phyloP scores from a whole-genome alignment of 1,139 yeast genomes.

The Yamadazyma buinensis region DNA sequence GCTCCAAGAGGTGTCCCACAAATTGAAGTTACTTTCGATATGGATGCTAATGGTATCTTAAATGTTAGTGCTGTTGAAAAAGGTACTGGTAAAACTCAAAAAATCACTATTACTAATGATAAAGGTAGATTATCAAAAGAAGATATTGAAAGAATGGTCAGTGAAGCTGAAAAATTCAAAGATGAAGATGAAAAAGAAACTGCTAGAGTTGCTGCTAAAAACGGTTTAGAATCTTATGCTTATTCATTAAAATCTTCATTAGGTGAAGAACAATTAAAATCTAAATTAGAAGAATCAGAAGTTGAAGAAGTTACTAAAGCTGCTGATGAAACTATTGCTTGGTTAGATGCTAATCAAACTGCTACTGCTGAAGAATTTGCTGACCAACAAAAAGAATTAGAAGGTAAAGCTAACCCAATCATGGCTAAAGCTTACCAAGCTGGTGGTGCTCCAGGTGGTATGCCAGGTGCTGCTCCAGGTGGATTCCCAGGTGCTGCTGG shows the following conservation, averaged over 20 bases:
- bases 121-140: slow-evolving; percentile 52
- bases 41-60: slow-evolving; percentile 99
- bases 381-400: slow-evolving; percentile 92
- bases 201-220: slow-evolving; percentile 58
- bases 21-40: slow-evolving; percentile 98
- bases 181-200: slow-evolving; percentile 50
- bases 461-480: slow-evolving; percentile 61
- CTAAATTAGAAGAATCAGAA: slow-evolving; percentile 79
- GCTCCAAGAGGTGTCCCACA: slow-evolving; percentile 99
- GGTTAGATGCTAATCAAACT: slow-evolving; percentile 87
- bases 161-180: slow-evolving; percentile 49
- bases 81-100: slow-evolving; percentile 77
- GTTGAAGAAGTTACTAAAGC: slow-evolving; percentile 76
- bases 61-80: slow-evolving; percentile 92
- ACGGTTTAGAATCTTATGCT: slow-evolving; percentile 88
- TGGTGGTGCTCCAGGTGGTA: slow-evolving; percentile 54
- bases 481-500: slow-evolving; percentile 67
- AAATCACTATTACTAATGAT: slow-evolving; percentile 48
- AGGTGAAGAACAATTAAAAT: slow-evolving; percentile 75
- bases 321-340: slow-evolving; percentile 78
- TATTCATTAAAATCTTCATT: slow-evolving; percentile 84
- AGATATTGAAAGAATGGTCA: slow-evolving; percentile 50
- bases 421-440: slow-evolving; percentile 87
- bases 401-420: slow-evolving; percentile 90
- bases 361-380: slow-evolving; percentile 84